These are phyloP conservation scores for Apostasia shenzhenica DNA, from an alignment of 106 monocot species.

Conservation along the genomic window DNA sequence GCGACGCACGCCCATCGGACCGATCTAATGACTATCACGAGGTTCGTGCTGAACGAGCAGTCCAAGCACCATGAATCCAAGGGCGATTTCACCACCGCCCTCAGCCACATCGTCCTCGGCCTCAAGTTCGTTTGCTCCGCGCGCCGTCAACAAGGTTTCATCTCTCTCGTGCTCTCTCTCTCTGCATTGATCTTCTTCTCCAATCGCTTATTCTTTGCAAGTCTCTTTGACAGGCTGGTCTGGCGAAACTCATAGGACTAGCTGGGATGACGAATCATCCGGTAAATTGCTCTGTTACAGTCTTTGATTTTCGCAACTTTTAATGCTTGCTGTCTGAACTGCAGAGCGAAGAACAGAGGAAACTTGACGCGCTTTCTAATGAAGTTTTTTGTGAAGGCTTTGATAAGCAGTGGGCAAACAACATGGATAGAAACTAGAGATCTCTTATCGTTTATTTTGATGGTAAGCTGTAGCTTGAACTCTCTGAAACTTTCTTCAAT, in stretches of 20 bases:
- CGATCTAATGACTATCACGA: constrained; percentile 79
- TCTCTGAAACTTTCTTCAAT: constrained; percentile 29
- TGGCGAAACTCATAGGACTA: constrained; percentile 91
- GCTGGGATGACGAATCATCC: constrained; percentile 91
- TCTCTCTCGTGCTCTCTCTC: neutral
- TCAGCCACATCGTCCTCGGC: constrained; percentile 83
- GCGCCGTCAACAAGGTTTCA: constrained; percentile 67
- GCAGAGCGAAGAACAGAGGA: constrained; percentile 99
- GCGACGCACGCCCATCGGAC: constrained; percentile 59
- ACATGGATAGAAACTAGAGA: constrained; percentile 21
- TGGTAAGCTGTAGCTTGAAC: neutral
- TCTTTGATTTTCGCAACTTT: too few relatives aligned
- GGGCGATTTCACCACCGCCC: constrained; percentile 72
- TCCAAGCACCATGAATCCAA: constrained; percentile 49
- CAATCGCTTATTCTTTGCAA: too few relatives aligned
- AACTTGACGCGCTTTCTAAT: constrained; percentile 93
- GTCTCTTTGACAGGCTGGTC: constrained; percentile 53
- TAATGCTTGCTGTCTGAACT: neutral
- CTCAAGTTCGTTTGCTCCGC: constrained; percentile 82
- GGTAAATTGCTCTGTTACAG: constrained; percentile 21
- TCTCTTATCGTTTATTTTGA: neutral
- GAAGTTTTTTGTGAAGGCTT: constrained; percentile 93
- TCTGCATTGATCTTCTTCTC: too few relatives aligned
- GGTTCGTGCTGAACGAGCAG: constrained; percentile 82
- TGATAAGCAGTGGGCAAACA: constrained; percentile 83